Conservation (phyloP, 2,329 filamentous ascomycete species). For the Aspergillus neotritici region DNA sequence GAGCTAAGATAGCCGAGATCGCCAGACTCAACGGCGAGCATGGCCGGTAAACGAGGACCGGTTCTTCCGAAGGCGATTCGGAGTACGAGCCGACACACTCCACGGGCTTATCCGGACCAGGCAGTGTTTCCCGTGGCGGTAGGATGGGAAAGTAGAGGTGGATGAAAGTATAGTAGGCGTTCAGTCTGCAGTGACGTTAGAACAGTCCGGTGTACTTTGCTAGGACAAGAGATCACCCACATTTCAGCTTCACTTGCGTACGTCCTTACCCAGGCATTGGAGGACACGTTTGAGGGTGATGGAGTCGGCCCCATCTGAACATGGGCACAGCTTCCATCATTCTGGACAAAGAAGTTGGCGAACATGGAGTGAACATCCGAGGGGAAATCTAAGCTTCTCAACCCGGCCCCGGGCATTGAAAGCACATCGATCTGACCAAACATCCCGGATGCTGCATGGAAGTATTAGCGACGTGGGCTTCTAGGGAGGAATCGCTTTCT, state of each 20-base stretch:
- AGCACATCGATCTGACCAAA: constrained; percentile 39
- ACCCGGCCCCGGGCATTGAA: constrained; percentile 36
- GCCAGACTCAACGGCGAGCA: constrained; percentile 41
- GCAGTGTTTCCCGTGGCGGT: constrained; percentile 31
- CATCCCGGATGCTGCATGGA: constrained; percentile 25
- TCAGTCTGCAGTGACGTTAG: constrained; percentile 30
- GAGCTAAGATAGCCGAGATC: constrained; percentile 38
- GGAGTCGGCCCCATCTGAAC: constrained; percentile 25
- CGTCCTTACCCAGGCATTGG: constrained; percentile 31
- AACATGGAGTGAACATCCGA: constrained; percentile 36
- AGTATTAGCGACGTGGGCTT: constrained; percentile 12
- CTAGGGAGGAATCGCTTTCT: not conserved
- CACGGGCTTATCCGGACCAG: constrained; percentile 30
- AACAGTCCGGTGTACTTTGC: constrained; percentile 1
- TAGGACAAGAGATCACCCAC: constrained; percentile 21
- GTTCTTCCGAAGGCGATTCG: constrained; percentile 26
- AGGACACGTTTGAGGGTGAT: constrained; percentile 20
- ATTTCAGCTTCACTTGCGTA: constrained; percentile 40
- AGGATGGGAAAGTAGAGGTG: constrained; percentile 44
- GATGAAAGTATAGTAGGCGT: constrained; percentile 44
- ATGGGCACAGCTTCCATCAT: constrained; percentile 20
- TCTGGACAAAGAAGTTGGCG: constrained; percentile 29
- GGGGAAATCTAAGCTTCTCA: constrained; percentile 37
- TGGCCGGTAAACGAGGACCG: constrained; percentile 31
- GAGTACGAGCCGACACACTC: constrained; percentile 27